Percentiles rank a stretch among this genome's conserved stretches.
Conservation (phyloP, 164 flowering plant genomes). For the Stephania japonica region DNA sequence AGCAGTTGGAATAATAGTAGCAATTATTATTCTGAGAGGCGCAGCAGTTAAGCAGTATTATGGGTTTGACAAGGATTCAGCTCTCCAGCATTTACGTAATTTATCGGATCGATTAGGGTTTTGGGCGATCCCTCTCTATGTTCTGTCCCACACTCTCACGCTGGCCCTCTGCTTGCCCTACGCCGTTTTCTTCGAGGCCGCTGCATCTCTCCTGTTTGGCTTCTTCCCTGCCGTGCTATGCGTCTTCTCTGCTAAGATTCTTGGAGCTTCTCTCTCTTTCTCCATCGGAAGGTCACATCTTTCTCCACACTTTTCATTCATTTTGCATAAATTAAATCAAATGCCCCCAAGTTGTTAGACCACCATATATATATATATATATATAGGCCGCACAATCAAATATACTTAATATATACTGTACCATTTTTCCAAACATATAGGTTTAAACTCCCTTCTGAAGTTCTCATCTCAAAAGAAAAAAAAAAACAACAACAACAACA, state of each 20-base stretch:
- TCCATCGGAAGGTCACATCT: conserved; percentile 58
- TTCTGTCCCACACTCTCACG: conserved; percentile 61
- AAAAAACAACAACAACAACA: too few relatives aligned
- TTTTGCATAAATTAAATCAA: too few relatives aligned
- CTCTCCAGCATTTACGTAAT: conserved; percentile 25
- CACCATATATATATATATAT: too few relatives aligned
- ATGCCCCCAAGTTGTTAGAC: too few relatives aligned
- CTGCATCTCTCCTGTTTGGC: conserved; percentile 79
- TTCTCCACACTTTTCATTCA: not conserved
- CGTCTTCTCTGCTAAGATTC: conserved; percentile 83
- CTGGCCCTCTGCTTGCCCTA: conserved; percentile 79
- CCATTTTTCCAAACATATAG: too few relatives aligned
- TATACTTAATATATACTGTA: too few relatives aligned
- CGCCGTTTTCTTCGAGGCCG: conserved; percentile 92
- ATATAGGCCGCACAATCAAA: too few relatives aligned
- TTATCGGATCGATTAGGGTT: conserved; percentile 56
- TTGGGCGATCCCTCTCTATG: conserved; percentile 90
- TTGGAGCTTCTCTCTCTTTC: conserved; percentile 88
- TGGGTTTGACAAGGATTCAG: conserved; percentile 40
- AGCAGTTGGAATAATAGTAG: conserved; percentile 19
- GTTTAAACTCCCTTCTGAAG: too few relatives aligned
- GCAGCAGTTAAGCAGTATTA: conserved; percentile 27
- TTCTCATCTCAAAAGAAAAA: too few relatives aligned
- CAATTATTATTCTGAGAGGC: conserved; percentile 13
- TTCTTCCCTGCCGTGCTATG: conserved; percentile 73